phyloP scores from a whole-genome alignment of 1,284 basidiomycete genomes.

The Puccinia hordei region DNA sequence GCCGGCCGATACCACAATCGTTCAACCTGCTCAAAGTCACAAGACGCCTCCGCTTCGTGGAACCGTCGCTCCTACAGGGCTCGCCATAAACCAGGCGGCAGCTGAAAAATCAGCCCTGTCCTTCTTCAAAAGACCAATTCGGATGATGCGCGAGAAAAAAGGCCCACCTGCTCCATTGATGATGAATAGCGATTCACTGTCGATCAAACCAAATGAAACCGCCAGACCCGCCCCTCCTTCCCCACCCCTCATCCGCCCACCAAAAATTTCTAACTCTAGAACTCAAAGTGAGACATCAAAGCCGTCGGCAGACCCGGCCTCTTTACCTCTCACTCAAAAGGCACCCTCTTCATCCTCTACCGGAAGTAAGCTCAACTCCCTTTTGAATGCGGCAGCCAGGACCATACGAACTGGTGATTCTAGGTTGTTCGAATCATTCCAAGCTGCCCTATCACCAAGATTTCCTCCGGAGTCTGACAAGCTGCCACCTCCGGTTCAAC shows the following conservation, averaged over 20 bases:
- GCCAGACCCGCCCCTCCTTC: background rate
- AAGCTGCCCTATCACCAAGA: slow-evolving; percentile 4
- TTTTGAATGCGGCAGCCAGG: slow-evolving; percentile 21
- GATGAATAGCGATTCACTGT: background rate
- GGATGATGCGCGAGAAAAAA: slow-evolving; percentile 28
- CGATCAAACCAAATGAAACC: background rate
- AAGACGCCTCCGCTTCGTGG: background rate
- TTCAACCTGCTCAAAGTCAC: background rate
- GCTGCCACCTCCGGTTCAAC: background rate
- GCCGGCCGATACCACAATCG: background rate
- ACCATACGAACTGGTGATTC: slow-evolving; percentile 34
- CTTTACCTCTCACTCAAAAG: background rate
- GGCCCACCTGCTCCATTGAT: background rate
- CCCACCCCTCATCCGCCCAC: background rate
- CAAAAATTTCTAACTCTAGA: background rate
- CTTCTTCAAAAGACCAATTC: slow-evolving; percentile 30
- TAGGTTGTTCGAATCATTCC: slow-evolving; percentile 20
- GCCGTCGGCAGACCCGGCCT: background rate
- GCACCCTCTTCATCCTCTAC: background rate
- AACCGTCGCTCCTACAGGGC: background rate
- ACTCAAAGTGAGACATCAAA: background rate
- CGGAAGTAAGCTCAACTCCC: slow-evolving; percentile 17
- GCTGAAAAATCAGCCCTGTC: slow-evolving; percentile 7
- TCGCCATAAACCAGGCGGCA: background rate
- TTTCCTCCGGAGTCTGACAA: background rate